A percentile compares a stretch with the other conserved stretches of the same genome.
Evolutionary conservation across 2,329 filamentous ascomycete species (phyloP).

Genomic region (Xylariaceae sp.): DNA sequence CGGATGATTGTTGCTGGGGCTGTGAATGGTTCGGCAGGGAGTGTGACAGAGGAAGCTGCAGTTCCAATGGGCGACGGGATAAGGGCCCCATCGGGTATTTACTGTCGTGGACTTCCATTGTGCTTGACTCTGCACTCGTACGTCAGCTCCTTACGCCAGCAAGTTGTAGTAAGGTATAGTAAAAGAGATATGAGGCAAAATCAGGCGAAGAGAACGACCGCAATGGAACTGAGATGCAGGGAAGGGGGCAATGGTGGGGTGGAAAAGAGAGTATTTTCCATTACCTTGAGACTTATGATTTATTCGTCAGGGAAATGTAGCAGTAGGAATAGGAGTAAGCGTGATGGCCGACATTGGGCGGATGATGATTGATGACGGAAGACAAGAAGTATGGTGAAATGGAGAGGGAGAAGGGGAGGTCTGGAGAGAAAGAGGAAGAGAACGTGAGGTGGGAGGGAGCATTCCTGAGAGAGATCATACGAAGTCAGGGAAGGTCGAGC

Average conservation of each 20-base stretch:
- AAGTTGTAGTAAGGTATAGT: background rate
- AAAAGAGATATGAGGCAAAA: background rate
- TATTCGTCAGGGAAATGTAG: background rate
- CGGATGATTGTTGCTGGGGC: background rate
- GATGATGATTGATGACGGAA: background rate
- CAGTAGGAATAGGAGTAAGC: background rate
- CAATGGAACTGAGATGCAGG: background rate
- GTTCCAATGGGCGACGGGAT: background rate
- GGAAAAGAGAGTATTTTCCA: background rate
- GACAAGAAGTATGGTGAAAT: background rate
- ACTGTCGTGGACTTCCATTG: constrained; percentile 7
- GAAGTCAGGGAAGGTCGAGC: too few relatives aligned
- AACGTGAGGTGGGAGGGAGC: background rate
- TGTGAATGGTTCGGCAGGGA: background rate
- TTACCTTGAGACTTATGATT: background rate
- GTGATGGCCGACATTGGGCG: background rate
- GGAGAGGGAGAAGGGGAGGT: too few relatives aligned
- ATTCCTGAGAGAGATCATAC: too few relatives aligned
- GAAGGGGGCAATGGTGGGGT: background rate
- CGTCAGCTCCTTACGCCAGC: background rate
- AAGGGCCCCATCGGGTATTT: background rate
- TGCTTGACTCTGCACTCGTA: background rate
- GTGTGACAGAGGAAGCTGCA: background rate
- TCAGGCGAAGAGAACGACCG: background rate
- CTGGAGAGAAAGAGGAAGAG: background rate